Conservation (phyloP, 2,329 filamentous ascomycete species). For the Sporothrix phasma region DNA sequence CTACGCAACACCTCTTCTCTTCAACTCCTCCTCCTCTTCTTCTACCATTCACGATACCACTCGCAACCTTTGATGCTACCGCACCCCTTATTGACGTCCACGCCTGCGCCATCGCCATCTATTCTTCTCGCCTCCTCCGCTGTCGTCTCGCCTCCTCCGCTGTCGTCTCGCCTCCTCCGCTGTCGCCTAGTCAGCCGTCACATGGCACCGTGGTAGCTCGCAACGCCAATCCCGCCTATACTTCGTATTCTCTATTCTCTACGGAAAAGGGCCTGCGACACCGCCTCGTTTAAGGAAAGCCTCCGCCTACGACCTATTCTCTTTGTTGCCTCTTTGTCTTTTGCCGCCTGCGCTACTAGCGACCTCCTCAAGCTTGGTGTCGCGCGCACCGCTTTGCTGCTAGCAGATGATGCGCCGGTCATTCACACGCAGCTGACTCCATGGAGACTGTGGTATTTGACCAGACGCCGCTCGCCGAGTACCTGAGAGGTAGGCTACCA, state of each 20-base stretch:
- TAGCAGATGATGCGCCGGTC: constrained; percentile 10
- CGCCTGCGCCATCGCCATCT: background rate
- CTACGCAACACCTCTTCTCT: background rate
- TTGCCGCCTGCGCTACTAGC: background rate
- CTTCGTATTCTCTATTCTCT: background rate
- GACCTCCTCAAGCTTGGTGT: background rate
- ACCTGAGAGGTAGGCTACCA: constrained; percentile 66
- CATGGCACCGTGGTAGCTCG: constrained; percentile 4
- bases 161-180: background rate
- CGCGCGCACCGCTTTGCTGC: constrained; percentile 6
- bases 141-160: too few species aligned
- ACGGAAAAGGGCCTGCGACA: background rate
- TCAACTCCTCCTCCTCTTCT: background rate
- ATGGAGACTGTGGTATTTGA: constrained; percentile 88
- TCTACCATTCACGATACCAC: background rate
- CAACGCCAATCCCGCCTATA: background rate
- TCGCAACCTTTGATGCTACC: background rate
- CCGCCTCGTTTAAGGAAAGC: background rate
- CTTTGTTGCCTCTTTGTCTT: background rate
- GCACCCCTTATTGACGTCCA: background rate
- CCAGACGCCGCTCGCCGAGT: constrained; percentile 78
- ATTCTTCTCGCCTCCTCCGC: background rate
- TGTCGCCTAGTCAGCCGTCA: constrained; percentile 10
- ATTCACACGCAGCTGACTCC: constrained; percentile 29
- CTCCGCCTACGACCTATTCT: background rate